phyloP scores from a whole-genome alignment of 805 yeast genomes.

The Saturnispora quitensis region DNA sequence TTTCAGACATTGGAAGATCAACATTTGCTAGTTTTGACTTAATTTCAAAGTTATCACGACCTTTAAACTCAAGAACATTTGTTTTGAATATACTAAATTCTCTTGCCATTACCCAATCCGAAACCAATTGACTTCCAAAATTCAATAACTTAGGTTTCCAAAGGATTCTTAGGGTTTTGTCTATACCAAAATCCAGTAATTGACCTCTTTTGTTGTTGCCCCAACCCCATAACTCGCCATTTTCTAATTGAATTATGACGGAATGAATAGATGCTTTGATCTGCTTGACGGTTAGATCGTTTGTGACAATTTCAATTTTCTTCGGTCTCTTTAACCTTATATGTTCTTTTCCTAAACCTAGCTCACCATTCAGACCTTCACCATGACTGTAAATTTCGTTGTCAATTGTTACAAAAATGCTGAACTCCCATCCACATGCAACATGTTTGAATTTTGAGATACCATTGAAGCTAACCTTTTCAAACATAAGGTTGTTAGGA shows the following conservation, averaged over 20 bases:
- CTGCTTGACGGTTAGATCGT: conserved; percentile 5
- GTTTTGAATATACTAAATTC: conserved; percentile 40
- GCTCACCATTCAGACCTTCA: conserved; percentile 61
- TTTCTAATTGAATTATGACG: conserved; percentile 29
- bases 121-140: conserved; percentile 6
- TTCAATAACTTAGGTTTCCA: conserved; percentile 19
- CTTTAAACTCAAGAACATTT: conserved; percentile 4
- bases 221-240: conserved; percentile 52
- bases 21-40: neutral
- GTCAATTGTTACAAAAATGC: conserved; percentile 37
- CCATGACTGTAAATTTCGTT: conserved; percentile 49
- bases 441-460: conserved; percentile 34
- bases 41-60: conserved; percentile 22
- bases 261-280: conserved; percentile 38
- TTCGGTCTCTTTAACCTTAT: neutral
- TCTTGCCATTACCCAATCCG: conserved; percentile 38
- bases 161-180: conserved; percentile 14
- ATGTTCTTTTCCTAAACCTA: conserved; percentile 40
- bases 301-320: neutral
- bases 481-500: neutral
- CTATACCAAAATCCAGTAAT: conserved; percentile 22
- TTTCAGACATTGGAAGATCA: neutral
- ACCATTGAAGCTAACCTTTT: neutral
- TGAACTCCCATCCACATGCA: conserved; percentile 76
- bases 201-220: conserved; percentile 62